Conservation (phyloP, 495 filamentous ascomycete species). For the Umbilicaria muhlenbergii region DNA sequence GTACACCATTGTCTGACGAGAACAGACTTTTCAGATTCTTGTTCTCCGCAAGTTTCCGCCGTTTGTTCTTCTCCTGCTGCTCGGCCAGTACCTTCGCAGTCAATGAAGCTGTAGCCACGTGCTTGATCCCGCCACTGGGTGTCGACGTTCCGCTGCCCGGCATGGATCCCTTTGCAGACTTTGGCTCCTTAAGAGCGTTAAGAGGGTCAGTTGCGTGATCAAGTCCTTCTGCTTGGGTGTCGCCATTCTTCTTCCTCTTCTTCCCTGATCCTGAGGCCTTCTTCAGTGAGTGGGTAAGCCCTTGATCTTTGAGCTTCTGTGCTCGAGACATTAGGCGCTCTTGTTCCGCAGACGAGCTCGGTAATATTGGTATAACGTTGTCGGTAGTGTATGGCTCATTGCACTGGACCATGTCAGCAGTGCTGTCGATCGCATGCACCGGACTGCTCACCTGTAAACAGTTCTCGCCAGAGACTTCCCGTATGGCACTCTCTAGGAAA, state of each 20-base stretch:
- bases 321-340: constrained; percentile 47
- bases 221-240: constrained; percentile 12
- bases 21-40: constrained; percentile 60
- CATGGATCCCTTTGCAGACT: neutral
- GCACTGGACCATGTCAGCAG: constrained; percentile 36
- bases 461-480: constrained; percentile 50
- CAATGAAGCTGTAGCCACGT: constrained; percentile 66
- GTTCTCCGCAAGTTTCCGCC: constrained; percentile 52
- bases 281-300: constrained; percentile 78
- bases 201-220: constrained; percentile 10
- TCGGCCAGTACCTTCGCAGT: constrained; percentile 77
- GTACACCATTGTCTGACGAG: constrained; percentile 33
- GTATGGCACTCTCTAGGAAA: constrained; percentile 71
- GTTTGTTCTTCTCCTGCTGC: constrained; percentile 66
- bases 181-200: neutral
- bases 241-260: constrained; percentile 34
- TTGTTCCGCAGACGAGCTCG: constrained; percentile 54
- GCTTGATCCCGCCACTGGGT: constrained; percentile 52
- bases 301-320: constrained; percentile 46
- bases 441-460: constrained; percentile 39
- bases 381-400: constrained; percentile 54
- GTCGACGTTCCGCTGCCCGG: neutral
- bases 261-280: constrained; percentile 60
- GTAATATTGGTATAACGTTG: constrained; percentile 74
- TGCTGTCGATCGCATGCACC: no score